These are phyloP conservation scores for Yarrowia keelungensis DNA, from an alignment of 805 yeast species.

Conservation along the genomic window DNA sequence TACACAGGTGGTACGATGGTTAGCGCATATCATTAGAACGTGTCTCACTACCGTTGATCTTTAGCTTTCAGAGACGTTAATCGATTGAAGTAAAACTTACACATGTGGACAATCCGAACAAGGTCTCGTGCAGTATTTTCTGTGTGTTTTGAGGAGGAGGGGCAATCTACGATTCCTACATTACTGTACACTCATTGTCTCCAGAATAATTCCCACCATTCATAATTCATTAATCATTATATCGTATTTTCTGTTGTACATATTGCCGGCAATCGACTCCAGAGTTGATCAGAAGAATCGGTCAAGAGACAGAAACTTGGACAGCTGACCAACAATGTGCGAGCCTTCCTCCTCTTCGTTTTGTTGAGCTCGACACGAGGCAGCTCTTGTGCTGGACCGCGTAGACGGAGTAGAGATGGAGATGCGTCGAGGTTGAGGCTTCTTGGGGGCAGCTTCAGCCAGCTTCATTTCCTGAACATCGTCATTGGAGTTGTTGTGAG, in stretches of 20 bases:
- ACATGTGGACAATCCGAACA: no score
- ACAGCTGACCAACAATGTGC: constrained; percentile 28
- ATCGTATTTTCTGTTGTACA: constrained; percentile 30
- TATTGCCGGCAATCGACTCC: neutral
- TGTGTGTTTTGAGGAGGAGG: no score
- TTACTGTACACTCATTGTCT: no score
- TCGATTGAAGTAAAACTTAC: neutral
- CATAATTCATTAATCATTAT: constrained; percentile 33
- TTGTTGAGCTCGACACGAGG: constrained; percentile 17
- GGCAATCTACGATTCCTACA: no score
- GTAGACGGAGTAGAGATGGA: constrained; percentile 27
- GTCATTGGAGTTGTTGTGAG: neutral
- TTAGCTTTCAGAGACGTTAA: neutral
- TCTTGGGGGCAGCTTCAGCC: constrained; percentile 3
- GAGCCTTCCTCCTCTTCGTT: constrained; percentile 31
- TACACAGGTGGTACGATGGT: neutral
- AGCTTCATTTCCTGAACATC: constrained; percentile 16
- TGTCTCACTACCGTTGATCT: neutral
- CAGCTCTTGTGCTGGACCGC: constrained; percentile 33
- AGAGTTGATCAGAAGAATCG: constrained; percentile 20
- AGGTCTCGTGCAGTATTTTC: no score
- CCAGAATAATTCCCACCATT: neutral
- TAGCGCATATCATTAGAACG: neutral
- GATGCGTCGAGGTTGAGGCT: constrained; percentile 13
- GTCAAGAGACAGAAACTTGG: constrained; percentile 35